Conservation (phyloP, 2,329 filamentous ascomycete genomes). For the Madurella mycetomatis region DNA sequence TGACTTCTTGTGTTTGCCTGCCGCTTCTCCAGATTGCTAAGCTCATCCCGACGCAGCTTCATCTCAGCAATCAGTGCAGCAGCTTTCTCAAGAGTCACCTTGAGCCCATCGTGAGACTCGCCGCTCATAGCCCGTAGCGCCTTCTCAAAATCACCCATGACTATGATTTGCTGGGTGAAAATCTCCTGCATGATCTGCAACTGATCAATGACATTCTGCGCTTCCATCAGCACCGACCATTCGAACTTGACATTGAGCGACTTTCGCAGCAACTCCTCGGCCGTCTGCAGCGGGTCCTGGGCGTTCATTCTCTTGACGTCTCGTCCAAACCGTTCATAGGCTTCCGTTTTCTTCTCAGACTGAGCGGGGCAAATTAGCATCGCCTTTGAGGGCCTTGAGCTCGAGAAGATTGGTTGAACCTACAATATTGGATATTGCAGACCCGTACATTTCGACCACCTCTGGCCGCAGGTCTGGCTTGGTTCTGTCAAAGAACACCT, state of each 20-base stretch:
- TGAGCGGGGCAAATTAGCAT: not conserved
- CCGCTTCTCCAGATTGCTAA: slow-evolving; percentile 27
- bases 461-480: slow-evolving; percentile 31
- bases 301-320: slow-evolving; percentile 25
- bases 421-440: slow-evolving; percentile 29
- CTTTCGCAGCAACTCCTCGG: slow-evolving; percentile 22
- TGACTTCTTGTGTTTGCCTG: slow-evolving; percentile 27
- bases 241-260: slow-evolving; percentile 24
- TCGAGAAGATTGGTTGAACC: not conserved
- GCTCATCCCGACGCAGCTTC: slow-evolving; percentile 24
- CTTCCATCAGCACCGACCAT: slow-evolving; percentile 23
- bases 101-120: slow-evolving; percentile 8
- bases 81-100: slow-evolving; percentile 12
- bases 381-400: not conserved
- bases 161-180: slow-evolving; percentile 22
- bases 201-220: slow-evolving; percentile 23
- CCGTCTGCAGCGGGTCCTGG: slow-evolving; percentile 20
- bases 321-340: slow-evolving; percentile 22
- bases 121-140: slow-evolving; percentile 15
- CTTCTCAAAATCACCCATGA: slow-evolving; percentile 24
- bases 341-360: slow-evolving; percentile 23
- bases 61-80: slow-evolving; percentile 19
- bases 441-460: slow-evolving; percentile 31
- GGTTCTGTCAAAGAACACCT: slow-evolving; percentile 34
- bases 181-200: slow-evolving; percentile 26